Conservation (phyloP, 345 rosid species). For the Streptanthus diversifolius region DNA sequence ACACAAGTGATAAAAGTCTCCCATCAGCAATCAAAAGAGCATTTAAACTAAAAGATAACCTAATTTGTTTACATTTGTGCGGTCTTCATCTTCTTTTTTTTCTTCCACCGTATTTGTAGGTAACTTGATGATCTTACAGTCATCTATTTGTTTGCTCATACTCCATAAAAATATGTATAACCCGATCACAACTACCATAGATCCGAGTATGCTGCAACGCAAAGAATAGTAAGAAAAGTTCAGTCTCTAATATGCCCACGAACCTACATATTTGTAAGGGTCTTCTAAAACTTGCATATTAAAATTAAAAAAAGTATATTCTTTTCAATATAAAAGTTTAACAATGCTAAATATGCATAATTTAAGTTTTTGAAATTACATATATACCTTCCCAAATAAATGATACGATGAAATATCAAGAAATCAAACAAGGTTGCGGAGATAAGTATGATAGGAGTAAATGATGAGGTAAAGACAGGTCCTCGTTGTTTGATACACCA, state of each 20-base stretch:
- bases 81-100: conserved; percentile 22
- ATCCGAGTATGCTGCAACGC: conserved; percentile 30
- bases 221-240: background rate
- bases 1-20: background rate
- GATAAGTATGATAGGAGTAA: conserved; percentile 40
- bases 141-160: conserved; percentile 17
- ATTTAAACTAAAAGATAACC: conserved; percentile 4
- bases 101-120: conserved; percentile 16
- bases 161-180: conserved; percentile 35
- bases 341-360: background rate
- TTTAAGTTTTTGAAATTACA: background rate
- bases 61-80: conserved; percentile 3
- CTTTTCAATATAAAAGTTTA: background rate
- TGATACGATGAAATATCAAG: conserved; percentile 28
- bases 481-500: conserved; percentile 49
- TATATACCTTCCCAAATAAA: conserved; percentile 31
- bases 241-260: background rate
- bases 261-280: background rate
- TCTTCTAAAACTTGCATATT: background rate
- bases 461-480: conserved; percentile 42
- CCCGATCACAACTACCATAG: conserved; percentile 29
- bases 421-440: conserved; percentile 30
- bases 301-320: background rate
- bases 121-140: conserved; percentile 6
- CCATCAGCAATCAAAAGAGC: background rate